Percentiles rank a stretch among this genome's conserved stretches.
phyloP scores from a whole-genome alignment of 345 rosid species.

The Murraya paniculata region DNA sequence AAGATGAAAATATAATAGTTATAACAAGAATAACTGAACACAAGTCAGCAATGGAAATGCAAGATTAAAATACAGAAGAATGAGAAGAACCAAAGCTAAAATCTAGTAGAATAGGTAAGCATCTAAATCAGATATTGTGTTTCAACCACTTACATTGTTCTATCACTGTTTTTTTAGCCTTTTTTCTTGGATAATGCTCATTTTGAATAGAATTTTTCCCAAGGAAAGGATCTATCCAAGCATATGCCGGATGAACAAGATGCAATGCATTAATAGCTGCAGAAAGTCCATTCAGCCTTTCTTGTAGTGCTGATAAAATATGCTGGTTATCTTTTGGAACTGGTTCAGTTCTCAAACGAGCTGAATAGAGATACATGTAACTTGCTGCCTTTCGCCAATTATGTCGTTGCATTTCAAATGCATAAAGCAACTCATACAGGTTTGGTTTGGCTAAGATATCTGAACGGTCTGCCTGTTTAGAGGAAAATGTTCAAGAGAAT shows the following conservation, averaged over 20 bases:
- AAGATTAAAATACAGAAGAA: not conserved
- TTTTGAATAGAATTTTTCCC: constrained; percentile 37
- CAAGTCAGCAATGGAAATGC: not conserved
- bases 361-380: constrained; percentile 74
- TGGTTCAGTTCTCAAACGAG: constrained; percentile 70
- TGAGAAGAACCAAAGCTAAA: not conserved
- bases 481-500: constrained; percentile 14
- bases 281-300: constrained; percentile 87
- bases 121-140: constrained; percentile 8
- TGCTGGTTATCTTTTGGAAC: constrained; percentile 55
- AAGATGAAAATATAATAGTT: not conserved
- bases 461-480: constrained; percentile 75
- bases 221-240: constrained; percentile 74
- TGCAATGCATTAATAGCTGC: constrained; percentile 84
- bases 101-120: constrained; percentile 13
- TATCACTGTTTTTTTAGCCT: constrained; percentile 53
- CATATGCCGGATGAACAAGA: constrained; percentile 79
- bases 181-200: constrained; percentile 65
- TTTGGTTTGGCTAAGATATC: constrained; percentile 72
- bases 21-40: not conserved
- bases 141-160: constrained; percentile 46
- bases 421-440: constrained; percentile 87
- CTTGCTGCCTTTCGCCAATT: constrained; percentile 93
- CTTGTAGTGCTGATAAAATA: constrained; percentile 53
- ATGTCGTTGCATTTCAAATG: constrained; percentile 88